phyloP scores from a whole-genome alignment of 306 rosid genomes.

The Cicer chorassanicum region DNA sequence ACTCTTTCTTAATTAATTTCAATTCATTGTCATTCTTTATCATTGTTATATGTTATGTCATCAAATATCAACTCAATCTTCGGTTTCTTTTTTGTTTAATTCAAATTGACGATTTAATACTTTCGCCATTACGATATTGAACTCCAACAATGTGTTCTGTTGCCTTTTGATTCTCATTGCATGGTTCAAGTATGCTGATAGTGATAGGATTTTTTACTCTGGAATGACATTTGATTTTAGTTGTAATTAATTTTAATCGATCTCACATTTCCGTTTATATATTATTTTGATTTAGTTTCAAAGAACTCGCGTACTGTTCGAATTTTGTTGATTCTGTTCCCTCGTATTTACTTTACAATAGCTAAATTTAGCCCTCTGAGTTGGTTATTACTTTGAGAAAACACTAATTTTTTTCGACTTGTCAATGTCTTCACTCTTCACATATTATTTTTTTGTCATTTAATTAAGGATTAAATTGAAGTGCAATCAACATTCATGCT shows the following conservation, averaged over 20 bases:
- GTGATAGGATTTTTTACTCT: neutral
- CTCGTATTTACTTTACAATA: neutral
- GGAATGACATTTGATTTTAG: neutral
- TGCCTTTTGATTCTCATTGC: too few species aligned
- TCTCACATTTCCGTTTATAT: neutral
- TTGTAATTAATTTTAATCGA: neutral
- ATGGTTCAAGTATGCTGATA: neutral
- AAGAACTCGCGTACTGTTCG: neutral
- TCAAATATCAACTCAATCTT: neutral
- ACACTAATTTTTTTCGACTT: neutral
- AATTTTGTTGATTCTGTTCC: neutral
- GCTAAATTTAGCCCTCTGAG: neutral
- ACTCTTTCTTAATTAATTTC: neutral
- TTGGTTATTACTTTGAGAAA: neutral
- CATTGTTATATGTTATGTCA: neutral
- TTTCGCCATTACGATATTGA: neutral
- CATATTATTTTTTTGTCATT: neutral
- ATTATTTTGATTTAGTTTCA: slow-evolving; percentile 7
- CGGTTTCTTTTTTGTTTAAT: neutral
- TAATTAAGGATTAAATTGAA: neutral
- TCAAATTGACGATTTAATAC: neutral
- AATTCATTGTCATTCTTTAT: neutral
- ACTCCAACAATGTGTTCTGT: too few species aligned
- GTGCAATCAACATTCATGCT: slow-evolving; percentile 19
- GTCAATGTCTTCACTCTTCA: neutral